Evolutionary conservation across 1,284 basidiomycete genomes (phyloP), one percentile per base, ranked within the genome.

Genomic region (Puccinia novopanici): DNA sequence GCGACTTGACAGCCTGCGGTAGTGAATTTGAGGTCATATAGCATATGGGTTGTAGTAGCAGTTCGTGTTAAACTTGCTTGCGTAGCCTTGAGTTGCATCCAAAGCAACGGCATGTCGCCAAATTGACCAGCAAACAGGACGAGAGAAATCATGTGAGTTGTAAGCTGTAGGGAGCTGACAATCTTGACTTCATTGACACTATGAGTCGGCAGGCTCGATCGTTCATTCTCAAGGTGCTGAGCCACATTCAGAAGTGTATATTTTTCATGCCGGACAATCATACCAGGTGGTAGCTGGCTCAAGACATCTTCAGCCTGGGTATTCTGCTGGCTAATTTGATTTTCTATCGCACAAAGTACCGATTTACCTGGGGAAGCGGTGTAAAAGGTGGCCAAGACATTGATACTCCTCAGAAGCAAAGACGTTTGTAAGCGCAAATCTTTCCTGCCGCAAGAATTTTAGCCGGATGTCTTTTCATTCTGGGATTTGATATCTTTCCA

Each of bases 401-500:
- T 55, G 37, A 74, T 40, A 42, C 72, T 74, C 54, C 24, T 74
- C 50, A 74, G 40, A 74, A 59, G 52, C 24, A 74, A 74, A 42
- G 72, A 74, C 27, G 72, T 74, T 42, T 30, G 40, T 27, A 74
- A 59, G 55, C 54, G 42, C 55, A 74, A n/a, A n/a, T n/a, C n/a
- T n/a, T n/a, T n/a, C n/a, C n/a, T n/a, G n/a, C n/a, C n/a, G n/a
- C n/a, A n/a, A 59, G 27, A 45, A 40, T 74, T 59, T 74, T 55
- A 42, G 8, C 59, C 24, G 40, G 54, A 48, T 40, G 54, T 27
- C 13, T 59, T 48, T 17, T 34, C 72, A 55, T 55, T 24, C 12
- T n/a, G 54, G n/a, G 54, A 74, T 59, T 74, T 74, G 37, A 74
- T 74, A 27, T 55, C 72, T 15, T 74, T 74, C 72, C 72, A 74